Percentiles rank a stretch among this genome's conserved stretches.
phyloP scores from a whole-genome alignment of 129 eudicot genomes.

The Flaveria bidentis region DNA sequence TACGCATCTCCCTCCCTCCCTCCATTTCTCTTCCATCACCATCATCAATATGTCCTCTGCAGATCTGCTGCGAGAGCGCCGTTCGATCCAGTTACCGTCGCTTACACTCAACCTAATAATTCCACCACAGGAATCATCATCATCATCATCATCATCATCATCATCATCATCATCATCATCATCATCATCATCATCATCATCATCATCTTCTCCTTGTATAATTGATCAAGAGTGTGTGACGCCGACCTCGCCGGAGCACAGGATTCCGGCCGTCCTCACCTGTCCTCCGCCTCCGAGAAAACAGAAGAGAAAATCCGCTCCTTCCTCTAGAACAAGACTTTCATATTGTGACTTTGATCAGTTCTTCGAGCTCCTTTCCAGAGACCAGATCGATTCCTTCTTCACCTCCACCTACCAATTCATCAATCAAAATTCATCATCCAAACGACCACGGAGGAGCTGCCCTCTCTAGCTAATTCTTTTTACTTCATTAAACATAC shows the following conservation, averaged over 20 bases:
- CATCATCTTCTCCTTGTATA: too few relatives aligned
- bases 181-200: too few relatives aligned
- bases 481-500: too few relatives aligned
- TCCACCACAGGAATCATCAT: too few relatives aligned
- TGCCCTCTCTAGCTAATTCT: background rate
- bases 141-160: too few relatives aligned
- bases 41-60: conserved; percentile 36
- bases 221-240: conserved; percentile 37
- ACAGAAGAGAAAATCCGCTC: conserved; percentile 17
- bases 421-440: conserved; percentile 2
- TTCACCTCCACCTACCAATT: conserved; percentile 29
- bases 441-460: too few relatives aligned
- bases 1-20: conserved; percentile 41
- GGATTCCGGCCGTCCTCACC: conserved; percentile 49
- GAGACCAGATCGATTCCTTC: conserved; percentile 38
- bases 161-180: too few relatives aligned
- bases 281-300: conserved; percentile 74
- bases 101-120: conserved; percentile 20
- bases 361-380: conserved; percentile 32
- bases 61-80: conserved; percentile 58
- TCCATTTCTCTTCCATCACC: too few relatives aligned
- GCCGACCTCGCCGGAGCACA: conserved; percentile 52
- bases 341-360: conserved; percentile 14
- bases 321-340: conserved; percentile 30
- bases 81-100: conserved; percentile 32